Base-by-base conservation (phyloP, 1,139 yeast genomes). In the Candida tropicalis region DNA sequence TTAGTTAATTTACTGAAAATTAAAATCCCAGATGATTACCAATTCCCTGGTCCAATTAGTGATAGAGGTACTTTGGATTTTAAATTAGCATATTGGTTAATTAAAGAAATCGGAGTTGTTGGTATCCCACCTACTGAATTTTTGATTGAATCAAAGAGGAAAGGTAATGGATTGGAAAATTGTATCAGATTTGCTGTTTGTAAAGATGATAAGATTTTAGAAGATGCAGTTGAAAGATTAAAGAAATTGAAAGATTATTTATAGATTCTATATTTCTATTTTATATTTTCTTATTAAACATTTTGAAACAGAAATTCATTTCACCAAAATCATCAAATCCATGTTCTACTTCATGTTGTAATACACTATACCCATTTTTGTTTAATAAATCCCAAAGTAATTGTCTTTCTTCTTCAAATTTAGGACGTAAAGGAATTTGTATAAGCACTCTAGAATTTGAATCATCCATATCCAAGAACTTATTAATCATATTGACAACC, bases 41-140 rank as follows among this genome's bases (percentile, higher is more conserved):
- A 63, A 36, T 86, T 77, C 64, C 98, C 98, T 1, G 80, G 70
- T 12, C 88, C 82, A 16, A 79, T 93, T 47, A 62, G 70, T 38
- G 65, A 62, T 25, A 66, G 73, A 44, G 83, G 87, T 42, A 91
- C 96, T 20, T 81, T 81, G 52, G 99, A 93, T 68, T 93, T 89
- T 73, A 81, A 82, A 58, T 74, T 86, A 52, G 95, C 97, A 0
- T 88, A 88, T 67, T 93, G 98, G 97, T 73, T 93, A 49, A 88
- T 90, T 57, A 84, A 82, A 60, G 96, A 91, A 60, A 66, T 93
- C 44, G 99, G 99, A 4, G 95, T 93, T 36, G 98, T 93, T 18
- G 87, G 96, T 5, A 91, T 93, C 53, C 99, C 99, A 10, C 98
- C 98, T 24, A 86, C 97, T 4, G 99, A 91, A 63, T 93, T 93